Evolutionary conservation across 352 stramenopile genomes (phyloP).

Genomic region (Phytophthora lateralis): DNA sequence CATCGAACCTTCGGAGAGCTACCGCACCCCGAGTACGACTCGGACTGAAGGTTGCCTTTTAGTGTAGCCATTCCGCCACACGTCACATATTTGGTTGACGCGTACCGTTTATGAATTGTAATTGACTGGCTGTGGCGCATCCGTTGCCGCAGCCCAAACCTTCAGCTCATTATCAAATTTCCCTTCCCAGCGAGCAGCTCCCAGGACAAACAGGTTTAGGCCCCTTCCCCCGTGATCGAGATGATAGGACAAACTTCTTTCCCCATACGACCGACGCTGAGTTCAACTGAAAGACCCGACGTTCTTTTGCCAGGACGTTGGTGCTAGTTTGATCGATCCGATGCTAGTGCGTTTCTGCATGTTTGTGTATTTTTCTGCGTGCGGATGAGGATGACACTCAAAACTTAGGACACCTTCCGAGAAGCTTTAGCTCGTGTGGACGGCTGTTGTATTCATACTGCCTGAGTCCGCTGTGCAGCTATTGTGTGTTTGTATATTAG

Average conservation of each 20-base stretch:
- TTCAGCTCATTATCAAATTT: conserved; percentile 22
- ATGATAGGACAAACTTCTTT: conserved; percentile 88
- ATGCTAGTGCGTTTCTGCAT: conserved; percentile 30
- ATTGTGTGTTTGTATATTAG: neutral
- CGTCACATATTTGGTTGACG: conserved; percentile 4
- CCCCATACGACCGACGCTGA: conserved; percentile 81
- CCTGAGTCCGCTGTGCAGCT: conserved; percentile 51
- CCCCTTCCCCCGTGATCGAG: conserved; percentile 43
- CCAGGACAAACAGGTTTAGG: conserved; percentile 2
- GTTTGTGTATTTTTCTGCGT: conserved; percentile 17
- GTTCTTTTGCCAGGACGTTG: conserved; percentile 67
- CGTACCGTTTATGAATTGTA: conserved; percentile 14
- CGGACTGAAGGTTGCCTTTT: neutral
- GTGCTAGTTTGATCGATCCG: conserved; percentile 73
- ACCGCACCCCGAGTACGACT: too few relatives aligned
- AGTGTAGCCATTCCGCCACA: conserved; percentile 20
- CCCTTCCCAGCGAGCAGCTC: conserved; percentile 7
- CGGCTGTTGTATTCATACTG: conserved; percentile 87
- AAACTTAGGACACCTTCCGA: conserved; percentile 89
- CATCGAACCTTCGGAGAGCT: too few relatives aligned
- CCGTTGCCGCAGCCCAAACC: neutral
- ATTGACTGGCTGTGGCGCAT: conserved; percentile 24
- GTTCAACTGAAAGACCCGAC: conserved; percentile 72
- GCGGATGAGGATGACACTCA: conserved; percentile 68
- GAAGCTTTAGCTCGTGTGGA: conserved; percentile 76